Evolutionary conservation across 1,284 basidiomycete genomes (phyloP), one percentile per base, ranked within the genome.

Genomic region (Testicularia cyperi): DNA sequence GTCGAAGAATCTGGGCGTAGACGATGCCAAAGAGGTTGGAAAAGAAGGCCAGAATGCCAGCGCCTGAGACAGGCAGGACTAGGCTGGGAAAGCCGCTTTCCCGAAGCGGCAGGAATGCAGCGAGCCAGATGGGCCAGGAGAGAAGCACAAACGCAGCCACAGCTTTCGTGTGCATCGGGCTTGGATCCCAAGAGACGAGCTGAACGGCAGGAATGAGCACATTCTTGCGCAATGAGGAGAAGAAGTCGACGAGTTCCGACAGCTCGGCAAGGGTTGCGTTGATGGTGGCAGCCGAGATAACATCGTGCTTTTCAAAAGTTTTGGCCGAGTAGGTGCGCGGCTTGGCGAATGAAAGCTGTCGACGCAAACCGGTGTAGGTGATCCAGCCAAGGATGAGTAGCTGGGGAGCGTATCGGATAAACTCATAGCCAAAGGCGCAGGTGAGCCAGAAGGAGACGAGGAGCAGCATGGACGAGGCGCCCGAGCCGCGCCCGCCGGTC

Each of bases 391-490:
- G 56, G 5, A 68, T 14, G 15, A 73, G 14, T 5, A 52, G 40
- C 34, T 76, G 72, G 13, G 74, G 72, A 4, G 66, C 65, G 40
- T 73, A 76, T 2, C 74, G 56, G 12, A 76, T 21, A 3, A 70
- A 37, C 39, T 72, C 68, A 46, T 76, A 76, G 7, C 69, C 72
- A 41, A 65, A 72, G 25, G 74, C 54, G 46, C 72, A 70, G 13
- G 38, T 22, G 15, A 65, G 46, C 40, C 68, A 61, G 46, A 68
- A 75, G 4, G 41, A 47, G n/a, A 74, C 39, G 12, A 75, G 43
- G n/a, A 75, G 46, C 1, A 74, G 48, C 47, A 68, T 48, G 31
- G 68, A 71, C 12, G 56, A 53, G 1, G 60, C 44, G 9, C 35
- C 62, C 7, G 62, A 66, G 10, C 38, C 43, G 16, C 60, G 52